phyloP scores from a whole-genome alignment of 2,329 filamentous ascomycete genomes.

The Ceratocystis colombiana region DNA sequence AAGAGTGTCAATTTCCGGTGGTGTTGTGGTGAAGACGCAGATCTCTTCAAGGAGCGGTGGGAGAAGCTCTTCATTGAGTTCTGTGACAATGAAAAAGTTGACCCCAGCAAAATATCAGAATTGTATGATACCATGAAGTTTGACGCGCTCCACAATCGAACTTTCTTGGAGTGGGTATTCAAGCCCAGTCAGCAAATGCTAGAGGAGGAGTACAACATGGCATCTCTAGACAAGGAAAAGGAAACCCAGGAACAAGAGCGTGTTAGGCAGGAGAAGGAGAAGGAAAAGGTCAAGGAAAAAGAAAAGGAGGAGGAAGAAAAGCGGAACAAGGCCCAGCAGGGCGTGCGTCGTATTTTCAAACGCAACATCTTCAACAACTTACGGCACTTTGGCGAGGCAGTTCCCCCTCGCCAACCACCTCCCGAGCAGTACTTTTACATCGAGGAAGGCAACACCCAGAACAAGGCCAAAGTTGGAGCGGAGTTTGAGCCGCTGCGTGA shows the following conservation, averaged over 20 bases:
- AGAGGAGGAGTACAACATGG: slow-evolving; percentile 53
- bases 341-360: slow-evolving; percentile 46
- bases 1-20: slow-evolving; percentile 46
- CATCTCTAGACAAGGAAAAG: slow-evolving; percentile 28
- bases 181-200: slow-evolving; percentile 72
- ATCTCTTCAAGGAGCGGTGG: slow-evolving; percentile 93
- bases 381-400: slow-evolving; percentile 42
- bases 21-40: slow-evolving; percentile 93
- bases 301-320: slow-evolving; percentile 35
- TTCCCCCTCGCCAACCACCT: slow-evolving; percentile 29
- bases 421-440: slow-evolving; percentile 79
- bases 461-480: slow-evolving; percentile 70
- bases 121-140: slow-evolving; percentile 99
- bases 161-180: slow-evolving; percentile 95
- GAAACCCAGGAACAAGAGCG: slow-evolving; percentile 31
- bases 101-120: slow-evolving; percentile 97
- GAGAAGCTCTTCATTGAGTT: slow-evolving; percentile 97
- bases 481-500: slow-evolving; percentile 82
- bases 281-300: slow-evolving; percentile 31
- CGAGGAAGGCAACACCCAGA: slow-evolving; percentile 64
- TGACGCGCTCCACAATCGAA: slow-evolving; percentile 89
- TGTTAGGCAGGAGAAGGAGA: slow-evolving; percentile 32
- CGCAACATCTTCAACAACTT: slow-evolving; percentile 48
- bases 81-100: slow-evolving; percentile 92
- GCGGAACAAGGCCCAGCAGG: slow-evolving; percentile 28